Percentiles rank a stretch among this genome's conserved stretches.
Evolutionary conservation across 2,329 filamentous ascomycete species (phyloP).

Genomic region (Diaporthe amygdali): DNA sequence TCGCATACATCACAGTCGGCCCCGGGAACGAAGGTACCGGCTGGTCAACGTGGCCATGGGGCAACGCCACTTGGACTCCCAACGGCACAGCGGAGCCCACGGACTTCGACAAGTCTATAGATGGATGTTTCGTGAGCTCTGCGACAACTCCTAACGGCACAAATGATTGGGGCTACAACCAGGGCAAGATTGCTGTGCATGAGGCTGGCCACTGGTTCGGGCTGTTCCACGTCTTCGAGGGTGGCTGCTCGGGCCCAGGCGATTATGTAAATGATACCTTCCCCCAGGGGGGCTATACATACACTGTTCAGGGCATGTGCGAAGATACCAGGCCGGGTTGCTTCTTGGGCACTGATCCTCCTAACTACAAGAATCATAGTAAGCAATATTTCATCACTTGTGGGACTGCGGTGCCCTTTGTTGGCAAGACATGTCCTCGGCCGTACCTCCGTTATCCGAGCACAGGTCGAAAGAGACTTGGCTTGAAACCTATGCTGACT

Average conservation of each 20-base stretch:
- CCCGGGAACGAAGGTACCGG: neutral
- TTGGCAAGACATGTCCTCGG: no score
- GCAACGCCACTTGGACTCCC: neutral
- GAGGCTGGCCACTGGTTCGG: conserved; percentile 54
- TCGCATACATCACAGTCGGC: neutral
- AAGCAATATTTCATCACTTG: neutral
- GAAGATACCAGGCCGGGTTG: neutral
- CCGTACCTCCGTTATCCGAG: neutral
- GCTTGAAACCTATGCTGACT: neutral
- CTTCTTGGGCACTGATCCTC: neutral
- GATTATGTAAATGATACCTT: conserved; percentile 49
- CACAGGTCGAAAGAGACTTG: no score
- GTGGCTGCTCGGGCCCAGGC: conserved; percentile 40
- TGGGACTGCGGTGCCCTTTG: no score
- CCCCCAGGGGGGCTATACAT: neutral
- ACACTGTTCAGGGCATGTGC: neutral
- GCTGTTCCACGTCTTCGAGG: conserved; percentile 49
- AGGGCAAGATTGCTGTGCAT: conserved; percentile 49
- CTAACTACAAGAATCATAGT: conserved; percentile 3
- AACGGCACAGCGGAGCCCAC: neutral
- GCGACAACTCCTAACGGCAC: neutral
- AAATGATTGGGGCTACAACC: conserved; percentile 31
- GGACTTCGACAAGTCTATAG: neutral
- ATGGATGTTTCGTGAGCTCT: neutral
- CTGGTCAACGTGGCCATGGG: neutral